Base-by-base conservation (phyloP, 2,329 filamentous ascomycete genomes). In the Thelonectria rubi region DNA sequence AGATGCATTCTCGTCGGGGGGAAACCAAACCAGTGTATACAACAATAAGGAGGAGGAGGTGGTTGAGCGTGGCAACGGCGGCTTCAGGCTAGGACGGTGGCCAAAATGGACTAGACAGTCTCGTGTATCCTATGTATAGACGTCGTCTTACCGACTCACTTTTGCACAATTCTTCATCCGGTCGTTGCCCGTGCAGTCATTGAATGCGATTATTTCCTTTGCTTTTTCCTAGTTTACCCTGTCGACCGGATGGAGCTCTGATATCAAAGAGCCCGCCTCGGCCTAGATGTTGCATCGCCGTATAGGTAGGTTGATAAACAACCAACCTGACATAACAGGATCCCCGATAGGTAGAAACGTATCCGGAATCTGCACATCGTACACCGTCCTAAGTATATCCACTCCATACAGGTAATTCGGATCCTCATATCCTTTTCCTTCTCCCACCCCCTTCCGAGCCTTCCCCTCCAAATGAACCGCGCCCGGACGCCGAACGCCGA, bases 111-210 rank as follows among this genome's bases (percentile, higher is more conserved):
- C 66, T 72, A 70, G 71, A 71, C 71, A 73, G 69, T 73, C 71
- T 71, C 66, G 70, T 75, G 74, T 75, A 75, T 69, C 71, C 68
- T 73, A 75, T 74, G 71, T 75, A 75, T 75, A 75, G 73, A 72
- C 71, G 65, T 70, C 65, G 65, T 70, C 67, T 73, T 59, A 73
- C 64, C 65, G 64, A 72, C 63, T 73, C 70, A 70, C 64, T 73
- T 47, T 72, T 67, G 50, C 69, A 70, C 60, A 69, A 46, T 37
- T 49, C 43, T 7, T 20, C 21, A 55, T 40, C 21, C 24, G 43
- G 17, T 42, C 20, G 48, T 53, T 46, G 26, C n/a, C 54, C 39
- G 48, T 67, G 54, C 58, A 58, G 58, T 69, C 21, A 15, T 17
- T 17, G 24, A 53, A 65, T 54, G 42, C 50, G 45, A 62, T 63